Conservation (phyloP, 2,329 filamentous ascomycete genomes). For the Botryotinia calthae region DNA sequence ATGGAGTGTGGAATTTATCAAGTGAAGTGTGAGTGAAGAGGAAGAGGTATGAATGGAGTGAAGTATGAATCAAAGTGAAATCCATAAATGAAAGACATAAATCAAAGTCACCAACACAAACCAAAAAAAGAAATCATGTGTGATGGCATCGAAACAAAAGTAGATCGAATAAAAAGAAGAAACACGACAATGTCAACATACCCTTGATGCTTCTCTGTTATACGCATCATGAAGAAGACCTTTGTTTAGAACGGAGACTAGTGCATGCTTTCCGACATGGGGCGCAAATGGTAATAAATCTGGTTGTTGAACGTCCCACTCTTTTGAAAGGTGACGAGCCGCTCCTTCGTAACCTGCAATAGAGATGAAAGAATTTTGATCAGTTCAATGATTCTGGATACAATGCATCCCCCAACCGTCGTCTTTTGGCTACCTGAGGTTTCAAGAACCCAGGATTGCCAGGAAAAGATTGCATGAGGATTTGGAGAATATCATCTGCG, state of each 20-base stretch:
- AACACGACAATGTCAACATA: conserved; percentile 24
- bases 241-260: conserved; percentile 62
- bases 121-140: not conserved
- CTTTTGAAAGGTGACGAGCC: conserved; percentile 65
- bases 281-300: conserved; percentile 62
- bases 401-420: not conserved
- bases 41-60: not conserved
- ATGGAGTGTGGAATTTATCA: not conserved
- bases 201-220: conserved; percentile 48
- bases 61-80: too few relatives aligned
- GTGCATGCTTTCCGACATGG: conserved; percentile 62
- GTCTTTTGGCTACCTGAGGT: not conserved
- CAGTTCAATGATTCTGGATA: conserved; percentile 18
- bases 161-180: not conserved
- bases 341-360: conserved; percentile 64
- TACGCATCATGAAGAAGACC: conserved; percentile 60
- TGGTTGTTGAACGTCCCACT: conserved; percentile 63
- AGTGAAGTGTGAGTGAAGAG: not conserved
- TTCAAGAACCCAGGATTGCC: not conserved
- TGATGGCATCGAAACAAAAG: not conserved
- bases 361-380: conserved; percentile 20
- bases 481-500: not conserved
- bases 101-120: not conserved
- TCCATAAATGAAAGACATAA: not conserved
- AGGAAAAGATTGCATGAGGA: not conserved